Base-by-base conservation (phyloP, 1,139 yeast genomes). In the Hemisphaericaspora lyxosophila region DNA sequence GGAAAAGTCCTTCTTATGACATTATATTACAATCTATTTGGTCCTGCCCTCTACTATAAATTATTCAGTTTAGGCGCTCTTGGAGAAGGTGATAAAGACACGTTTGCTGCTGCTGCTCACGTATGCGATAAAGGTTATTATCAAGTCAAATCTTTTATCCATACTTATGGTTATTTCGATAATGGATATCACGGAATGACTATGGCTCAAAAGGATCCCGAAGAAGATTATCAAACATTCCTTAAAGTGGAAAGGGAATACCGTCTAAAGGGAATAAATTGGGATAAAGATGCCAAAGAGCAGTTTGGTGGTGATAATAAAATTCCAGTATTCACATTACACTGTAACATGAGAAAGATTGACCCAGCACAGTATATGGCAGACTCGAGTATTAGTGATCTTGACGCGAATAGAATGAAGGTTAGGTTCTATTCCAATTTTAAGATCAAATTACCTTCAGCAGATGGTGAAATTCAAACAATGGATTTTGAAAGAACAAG, bases 71-170 rank as follows among this genome's bases (percentile, higher is more conserved):
- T 77, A 50, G 85, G 85, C 4, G 74, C 70, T 14, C 68, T 62
- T 39, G 86, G 86, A 28, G 84, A 79, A 57, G 85, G 86, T 35
- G 86, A 80, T 48, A 80, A 80, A 49, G 86, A 80, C 45, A 80
- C 86, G 0, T 79, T 78, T 49, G 63, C 67, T 19, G 73, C 81
- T 1, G 84, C 82, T 2, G 81, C 83, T 0, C 55, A 59, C 39
- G 69, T 60, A 12, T 31, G 36, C 25, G 57, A 58, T 2, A 63
- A 72, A 42, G 57, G 59, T 3, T 75, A 60, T 37, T 77, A 77
- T 50, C 82, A 77, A 50, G 74, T 77, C 11, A 68, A 45, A 34
- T 55, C 63, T 4, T 48, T 39, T 35, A 54, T 61, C 18, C 43
- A 42, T 25, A 55, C 67, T 3, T 36, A 49, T 30, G 68, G 68